Evolutionary conservation across 1,284 basidiomycete genomes (phyloP).

Genomic region (Pseudozyma sp.): DNA sequence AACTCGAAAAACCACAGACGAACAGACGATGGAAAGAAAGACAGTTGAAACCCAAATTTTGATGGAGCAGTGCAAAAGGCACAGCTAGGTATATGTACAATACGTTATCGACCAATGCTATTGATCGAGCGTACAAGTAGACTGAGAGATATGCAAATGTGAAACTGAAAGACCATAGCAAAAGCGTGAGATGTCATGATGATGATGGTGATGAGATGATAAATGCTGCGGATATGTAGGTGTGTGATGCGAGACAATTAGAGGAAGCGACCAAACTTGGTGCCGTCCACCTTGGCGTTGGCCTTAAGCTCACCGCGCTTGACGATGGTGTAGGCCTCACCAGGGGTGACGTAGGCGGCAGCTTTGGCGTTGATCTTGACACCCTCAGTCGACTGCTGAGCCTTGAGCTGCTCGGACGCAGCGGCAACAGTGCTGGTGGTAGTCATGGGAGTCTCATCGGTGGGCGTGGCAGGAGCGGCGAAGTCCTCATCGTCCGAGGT

Average conservation of each 20-base stretch:
- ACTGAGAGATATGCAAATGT: constrained; percentile 4
- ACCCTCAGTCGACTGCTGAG: constrained; percentile 41
- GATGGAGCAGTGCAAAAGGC: constrained; percentile 12
- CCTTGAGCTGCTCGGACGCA: constrained; percentile 49
- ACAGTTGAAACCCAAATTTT: constrained; percentile 8
- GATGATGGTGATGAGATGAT: background rate
- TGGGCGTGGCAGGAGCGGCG: constrained; percentile 43
- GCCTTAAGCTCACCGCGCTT: constrained; percentile 56
- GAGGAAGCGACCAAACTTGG: constrained; percentile 48
- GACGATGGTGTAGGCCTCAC: constrained; percentile 62
- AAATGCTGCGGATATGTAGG: constrained; percentile 14
- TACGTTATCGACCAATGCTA: constrained; percentile 3
- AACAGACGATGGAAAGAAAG: background rate
- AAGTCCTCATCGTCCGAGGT: constrained; percentile 57
- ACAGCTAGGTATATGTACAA: constrained; percentile 34
- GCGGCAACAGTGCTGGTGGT: constrained; percentile 42
- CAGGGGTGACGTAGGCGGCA: constrained; percentile 60
- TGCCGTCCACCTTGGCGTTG: constrained; percentile 53
- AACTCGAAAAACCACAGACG: background rate
- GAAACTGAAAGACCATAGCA: constrained; percentile 5
- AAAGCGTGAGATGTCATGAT: constrained; percentile 5
- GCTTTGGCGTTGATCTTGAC: constrained; percentile 52
- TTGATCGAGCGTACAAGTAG: constrained; percentile 4
- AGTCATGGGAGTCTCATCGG: constrained; percentile 44
- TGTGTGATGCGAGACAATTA: constrained; percentile 4